Percentiles rank a stretch among this genome's conserved stretches.
These are phyloP conservation scores for Schoenoplectus triqueter DNA, from an alignment of 202 grass and related monocot genomes.

Conservation along the genomic window DNA sequence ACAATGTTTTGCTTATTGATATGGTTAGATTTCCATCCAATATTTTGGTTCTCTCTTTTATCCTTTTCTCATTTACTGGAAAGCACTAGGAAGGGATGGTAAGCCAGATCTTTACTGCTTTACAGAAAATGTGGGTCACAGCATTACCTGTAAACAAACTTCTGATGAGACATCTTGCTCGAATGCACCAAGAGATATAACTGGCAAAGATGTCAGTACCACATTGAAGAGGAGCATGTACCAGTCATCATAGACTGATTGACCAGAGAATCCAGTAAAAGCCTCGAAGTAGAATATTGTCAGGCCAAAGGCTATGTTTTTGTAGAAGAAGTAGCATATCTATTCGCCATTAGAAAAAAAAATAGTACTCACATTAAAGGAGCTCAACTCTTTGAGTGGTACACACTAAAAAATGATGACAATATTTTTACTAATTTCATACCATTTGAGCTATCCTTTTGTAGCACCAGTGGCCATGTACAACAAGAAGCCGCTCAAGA, in stretches of 20 bases:
- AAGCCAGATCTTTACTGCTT: background rate
- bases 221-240: constrained; percentile 99
- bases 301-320: constrained; percentile 98
- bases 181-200: constrained; percentile 97
- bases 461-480: constrained; percentile 99
- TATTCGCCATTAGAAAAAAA: constrained; percentile 49
- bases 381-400: background rate
- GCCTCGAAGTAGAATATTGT: constrained; percentile 99
- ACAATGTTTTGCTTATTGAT: background rate
- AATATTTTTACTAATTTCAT: constrained; percentile 26
- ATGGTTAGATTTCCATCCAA: background rate
- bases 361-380: constrained; percentile 16
- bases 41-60: background rate
- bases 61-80: too few relatives aligned
- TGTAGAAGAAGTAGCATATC: constrained; percentile 99
- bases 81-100: too few relatives aligned
- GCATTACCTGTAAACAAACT: constrained; percentile 87
- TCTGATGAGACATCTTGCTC: constrained; percentile 99
- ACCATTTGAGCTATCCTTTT: constrained; percentile 99
- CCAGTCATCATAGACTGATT: constrained; percentile 99
- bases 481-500: constrained; percentile 89
- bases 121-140: background rate
- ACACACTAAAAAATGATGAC: constrained; percentile 35
- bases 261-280: constrained; percentile 90
- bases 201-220: constrained; percentile 89